Percentiles rank a stretch among this genome's conserved stretches.
Conservation (phyloP, 768 basidiomycete species). For the Trametes meyenii region DNA sequence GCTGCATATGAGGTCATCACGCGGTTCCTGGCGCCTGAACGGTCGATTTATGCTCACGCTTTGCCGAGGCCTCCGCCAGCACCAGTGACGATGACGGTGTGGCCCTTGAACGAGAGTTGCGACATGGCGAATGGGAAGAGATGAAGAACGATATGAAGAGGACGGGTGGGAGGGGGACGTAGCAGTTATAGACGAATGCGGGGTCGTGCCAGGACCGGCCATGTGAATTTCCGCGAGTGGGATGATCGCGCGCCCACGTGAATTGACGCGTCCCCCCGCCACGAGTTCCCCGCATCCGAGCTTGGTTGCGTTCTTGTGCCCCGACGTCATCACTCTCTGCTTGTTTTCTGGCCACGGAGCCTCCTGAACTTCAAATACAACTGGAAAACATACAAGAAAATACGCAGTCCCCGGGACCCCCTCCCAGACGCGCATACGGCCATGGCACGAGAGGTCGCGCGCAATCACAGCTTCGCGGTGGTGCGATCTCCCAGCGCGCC, state of each 20-base stretch:
- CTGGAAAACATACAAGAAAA: no score
- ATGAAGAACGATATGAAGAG: constrained; percentile 1
- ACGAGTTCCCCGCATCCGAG: constrained; percentile 2
- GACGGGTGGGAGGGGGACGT: background rate
- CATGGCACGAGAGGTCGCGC: background rate
- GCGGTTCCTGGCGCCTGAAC: background rate
- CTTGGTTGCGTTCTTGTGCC: background rate
- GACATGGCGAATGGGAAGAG: constrained; percentile 27
- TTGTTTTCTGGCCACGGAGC: background rate
- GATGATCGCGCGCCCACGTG: constrained; percentile 22
- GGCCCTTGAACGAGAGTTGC: constrained; percentile 74
- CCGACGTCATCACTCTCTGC: background rate
- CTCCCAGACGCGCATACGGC: background rate
- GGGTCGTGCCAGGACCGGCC: constrained; percentile 13
- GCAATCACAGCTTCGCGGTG: constrained; percentile 16
- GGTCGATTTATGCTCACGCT: constrained; percentile 56
- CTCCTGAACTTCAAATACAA: background rate
- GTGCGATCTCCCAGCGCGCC: constrained; percentile 17
- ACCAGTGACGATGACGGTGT: constrained; percentile 94
- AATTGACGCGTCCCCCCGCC: constrained; percentile 17
- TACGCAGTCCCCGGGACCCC: no score
- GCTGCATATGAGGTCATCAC: constrained; percentile 42
- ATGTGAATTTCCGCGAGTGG: constrained; percentile 21
- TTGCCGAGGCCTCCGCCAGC: constrained; percentile 94
- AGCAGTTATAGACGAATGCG: constrained; percentile 7